A percentile compares a stretch with the other conserved stretches of the same genome.
phyloP scores from a whole-genome alignment of 768 basidiomycete genomes.

The Phlebiopsis flavidoalba region DNA sequence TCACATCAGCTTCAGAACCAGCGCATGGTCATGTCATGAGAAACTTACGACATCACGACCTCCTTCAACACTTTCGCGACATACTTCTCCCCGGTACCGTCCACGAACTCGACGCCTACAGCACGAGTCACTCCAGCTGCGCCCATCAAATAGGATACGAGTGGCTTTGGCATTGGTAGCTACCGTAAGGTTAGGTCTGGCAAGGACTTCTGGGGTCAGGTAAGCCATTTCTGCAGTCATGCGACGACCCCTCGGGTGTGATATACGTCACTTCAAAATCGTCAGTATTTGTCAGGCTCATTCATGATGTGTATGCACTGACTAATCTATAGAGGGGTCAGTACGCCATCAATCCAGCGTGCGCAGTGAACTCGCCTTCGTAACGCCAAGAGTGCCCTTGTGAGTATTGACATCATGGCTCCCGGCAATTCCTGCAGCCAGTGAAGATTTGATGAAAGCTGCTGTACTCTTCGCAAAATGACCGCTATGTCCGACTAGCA shows the following conservation, averaged over 20 bases:
- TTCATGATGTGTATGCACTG: background rate
- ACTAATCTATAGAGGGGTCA: background rate
- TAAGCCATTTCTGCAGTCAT: slow-evolving; percentile 66
- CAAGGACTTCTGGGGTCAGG: slow-evolving; percentile 57
- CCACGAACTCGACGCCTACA: slow-evolving; percentile 57
- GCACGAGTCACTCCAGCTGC: slow-evolving; percentile 34
- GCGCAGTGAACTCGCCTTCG: slow-evolving; percentile 38
- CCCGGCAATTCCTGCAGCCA: slow-evolving; percentile 44
- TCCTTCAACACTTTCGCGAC: slow-evolving; percentile 49
- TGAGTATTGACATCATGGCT: slow-evolving; percentile 53
- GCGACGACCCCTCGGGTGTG: slow-evolving; percentile 41
- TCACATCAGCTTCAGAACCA: background rate
- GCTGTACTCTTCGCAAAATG: slow-evolving; percentile 38
- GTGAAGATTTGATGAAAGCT: slow-evolving; percentile 52
- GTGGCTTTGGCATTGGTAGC: slow-evolving; percentile 52
- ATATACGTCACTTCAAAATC: slow-evolving; percentile 60
- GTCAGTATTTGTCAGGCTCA: background rate
- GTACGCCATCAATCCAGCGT: background rate
- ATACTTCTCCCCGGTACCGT: slow-evolving; percentile 34
- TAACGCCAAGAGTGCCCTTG: slow-evolving; percentile 53
- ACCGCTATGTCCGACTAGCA: slow-evolving; percentile 49
- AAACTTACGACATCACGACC: slow-evolving; percentile 54
- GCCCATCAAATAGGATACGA: slow-evolving; percentile 49
- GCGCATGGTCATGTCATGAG: background rate
- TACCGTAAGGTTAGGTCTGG: slow-evolving; percentile 61